A percentile compares a stretch with the other conserved stretches of the same genome.
Evolutionary conservation across 2,329 filamentous ascomycete genomes (phyloP).

Genomic region (Penicillium sp.): DNA sequence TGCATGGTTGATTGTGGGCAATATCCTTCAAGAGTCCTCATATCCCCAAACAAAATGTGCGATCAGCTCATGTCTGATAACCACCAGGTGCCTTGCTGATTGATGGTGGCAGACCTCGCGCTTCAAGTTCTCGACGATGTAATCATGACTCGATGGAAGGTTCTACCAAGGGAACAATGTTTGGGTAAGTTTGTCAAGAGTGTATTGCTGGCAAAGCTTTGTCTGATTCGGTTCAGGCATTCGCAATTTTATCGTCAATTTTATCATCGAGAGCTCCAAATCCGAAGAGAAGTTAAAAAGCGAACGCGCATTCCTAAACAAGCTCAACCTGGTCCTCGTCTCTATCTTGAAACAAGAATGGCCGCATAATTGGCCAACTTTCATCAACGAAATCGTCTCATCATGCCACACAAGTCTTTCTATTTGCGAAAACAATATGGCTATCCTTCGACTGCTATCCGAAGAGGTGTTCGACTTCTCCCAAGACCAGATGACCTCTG

Average conservation of each 20-base stretch:
- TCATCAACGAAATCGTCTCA: slow-evolving; percentile 99
- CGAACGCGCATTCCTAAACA: slow-evolving; percentile 92
- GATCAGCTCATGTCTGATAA: slow-evolving; percentile 38
- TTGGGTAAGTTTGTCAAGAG: slow-evolving; percentile 64
- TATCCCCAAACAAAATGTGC: slow-evolving; percentile 96
- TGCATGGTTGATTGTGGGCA: slow-evolving; percentile 95
- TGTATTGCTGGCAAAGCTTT: not conserved
- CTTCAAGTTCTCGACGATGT: slow-evolving; percentile 97
- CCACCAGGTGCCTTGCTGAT: slow-evolving; percentile 37
- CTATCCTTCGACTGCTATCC: slow-evolving; percentile 89
- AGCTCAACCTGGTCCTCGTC: slow-evolving; percentile 95
- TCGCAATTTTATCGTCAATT: slow-evolving; percentile 98
- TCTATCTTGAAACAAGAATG: slow-evolving; percentile 99
- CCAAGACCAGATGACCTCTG: slow-evolving; percentile 98
- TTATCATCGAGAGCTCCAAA: slow-evolving; percentile 92
- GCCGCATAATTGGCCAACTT: slow-evolving; percentile 99
- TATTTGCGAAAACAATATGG: slow-evolving; percentile 99
- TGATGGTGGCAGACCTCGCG: slow-evolving; percentile 70
- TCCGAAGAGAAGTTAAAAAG: slow-evolving; percentile 84
- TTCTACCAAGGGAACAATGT: slow-evolving; percentile 93
- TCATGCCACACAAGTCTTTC: slow-evolving; percentile 94
- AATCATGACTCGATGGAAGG: slow-evolving; percentile 99
- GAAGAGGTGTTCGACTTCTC: slow-evolving; percentile 99
- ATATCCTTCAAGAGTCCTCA: slow-evolving; percentile 90
- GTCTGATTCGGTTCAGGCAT: slow-evolving; percentile 67